Conservation (phyloP, 768 basidiomycete species). For the Amanita molliuscula region DNA sequence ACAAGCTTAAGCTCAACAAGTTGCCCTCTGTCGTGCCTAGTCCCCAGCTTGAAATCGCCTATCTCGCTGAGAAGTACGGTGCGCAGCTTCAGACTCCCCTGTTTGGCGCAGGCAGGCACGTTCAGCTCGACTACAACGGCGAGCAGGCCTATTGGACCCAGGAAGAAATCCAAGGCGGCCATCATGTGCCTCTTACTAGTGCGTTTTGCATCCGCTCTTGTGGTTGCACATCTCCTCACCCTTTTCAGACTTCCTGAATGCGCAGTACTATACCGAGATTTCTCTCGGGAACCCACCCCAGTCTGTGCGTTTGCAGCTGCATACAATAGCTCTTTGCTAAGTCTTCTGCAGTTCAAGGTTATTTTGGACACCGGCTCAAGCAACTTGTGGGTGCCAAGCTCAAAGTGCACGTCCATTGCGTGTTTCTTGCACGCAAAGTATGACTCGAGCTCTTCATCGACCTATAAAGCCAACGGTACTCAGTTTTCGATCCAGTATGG, state of each 20-base stretch:
- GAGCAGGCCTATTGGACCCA: conserved; percentile 78
- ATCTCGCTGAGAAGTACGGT: conserved; percentile 93
- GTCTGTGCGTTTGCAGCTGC: conserved; percentile 32
- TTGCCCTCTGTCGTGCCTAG: conserved; percentile 51
- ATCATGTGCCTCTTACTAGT: conserved; percentile 86
- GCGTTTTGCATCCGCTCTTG: conserved; percentile 20
- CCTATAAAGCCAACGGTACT: conserved; percentile 86
- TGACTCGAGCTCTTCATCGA: conserved; percentile 64
- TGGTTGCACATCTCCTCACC: conserved; percentile 5
- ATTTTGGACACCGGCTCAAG: conserved; percentile 90
- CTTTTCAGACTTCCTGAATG: conserved; percentile 86
- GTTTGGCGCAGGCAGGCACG: conserved; percentile 61
- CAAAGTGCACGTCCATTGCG: conserved; percentile 74
- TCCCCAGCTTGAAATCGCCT: conserved; percentile 64
- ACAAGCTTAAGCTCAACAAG: conserved; percentile 88
- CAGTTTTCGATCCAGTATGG: conserved; percentile 90
- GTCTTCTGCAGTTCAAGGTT: conserved; percentile 69
- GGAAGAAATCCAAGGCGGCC: conserved; percentile 65
- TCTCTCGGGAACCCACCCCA: conserved; percentile 78
- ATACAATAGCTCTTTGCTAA: neutral
- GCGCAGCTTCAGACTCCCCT: conserved; percentile 45
- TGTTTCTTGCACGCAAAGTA: conserved; percentile 95
- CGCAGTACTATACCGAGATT: conserved; percentile 93
- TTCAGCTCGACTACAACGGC: conserved; percentile 23
- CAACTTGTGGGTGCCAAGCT: conserved; percentile 92